Evolutionary conservation across 129 eudicot genomes (phyloP), one percentile per base, ranked within the genome.

Genomic region (Rutidosis leptorrhynchoides): DNA sequence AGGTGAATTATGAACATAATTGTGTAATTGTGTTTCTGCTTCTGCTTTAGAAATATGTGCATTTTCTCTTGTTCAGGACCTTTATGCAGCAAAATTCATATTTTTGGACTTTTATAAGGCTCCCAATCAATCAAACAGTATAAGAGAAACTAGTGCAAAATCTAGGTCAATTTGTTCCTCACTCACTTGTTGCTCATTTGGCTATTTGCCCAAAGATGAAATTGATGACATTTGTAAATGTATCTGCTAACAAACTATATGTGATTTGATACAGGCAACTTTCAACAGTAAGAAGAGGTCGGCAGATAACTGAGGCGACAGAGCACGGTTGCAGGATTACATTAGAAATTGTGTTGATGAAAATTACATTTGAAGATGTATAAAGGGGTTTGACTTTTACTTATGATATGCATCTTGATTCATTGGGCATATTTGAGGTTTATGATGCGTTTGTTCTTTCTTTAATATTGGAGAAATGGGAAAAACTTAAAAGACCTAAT

Each of bases 251-350:
- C 46, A 66, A 17, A n/a, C 27, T 5, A 19, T 4, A 15, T 30
- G 35, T 30, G 35, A 33, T 33, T 69, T 57, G 60, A 28, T 58
- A 2, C 75, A 70, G 54, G 64, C 20, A 30, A 68, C 63, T 33
- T 33, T 23, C 53, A 21, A n/a, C 11, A 22, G 40, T 52, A 57
- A 33, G 35, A 46, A 32, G 48, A 29, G 30, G 40, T 45, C 10
- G 27, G 24, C 6, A 27, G 61, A 66, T 43, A 28, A 28, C 58
- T 28, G 48, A 66, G 1, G 46, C 49, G 1, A 21, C 9, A 10
- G 27, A 3, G 25, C 37, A 4, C 11, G 0, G 29, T 21, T 19
- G 5, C 28, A 21, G 48, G 33, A 55, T 55, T 55, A 21, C 29
- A 25, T 25, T 15, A 4, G 11, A 57, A 24, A 24, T 26, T 12